Evolutionary conservation across 371 early-diverging fungal species (phyloP), one percentile per base, ranked within the genome.

Genomic region (Dichotomocladium elegans): DNA sequence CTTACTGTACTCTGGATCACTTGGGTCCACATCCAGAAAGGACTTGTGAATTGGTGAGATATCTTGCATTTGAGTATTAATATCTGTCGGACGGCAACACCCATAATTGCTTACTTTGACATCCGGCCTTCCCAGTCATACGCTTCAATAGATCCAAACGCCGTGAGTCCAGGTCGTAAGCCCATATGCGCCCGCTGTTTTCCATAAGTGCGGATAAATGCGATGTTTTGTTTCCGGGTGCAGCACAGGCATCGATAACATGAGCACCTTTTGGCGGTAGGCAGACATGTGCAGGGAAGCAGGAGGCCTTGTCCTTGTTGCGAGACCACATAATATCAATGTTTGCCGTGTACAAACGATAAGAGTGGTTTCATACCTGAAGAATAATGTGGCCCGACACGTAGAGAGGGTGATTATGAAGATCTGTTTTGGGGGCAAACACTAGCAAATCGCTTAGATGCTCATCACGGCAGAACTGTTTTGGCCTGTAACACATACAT

Each of bases 141-240:
- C 71, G 66, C 47, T 87, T 84, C 41, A 99, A 78, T 8, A 87
- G 79, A 26, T 87, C 82, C 34, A 93, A 72, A 51, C 99, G 82
- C 11, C 86, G 68, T 29, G 73, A 61, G 67, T 98, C 92, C 58
- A 82, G 75, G 68, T 99, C 99, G 58, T 96, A 91, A 0, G 99
- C 99, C 70, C 84, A 92, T 29, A 99, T 86, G 45, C 72, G 77
- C 9, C 98, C 99, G 4, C 77, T 78, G 52, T 93, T 92, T 14
- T 82, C 82, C 90, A 97, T 89, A 19, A 94, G 62, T 45, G 88
- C 85, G 3, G 92, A 82, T 27, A 99, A 64, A 63, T 97, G 96
- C 31, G 94, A 87, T 8, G 98, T 95, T 68, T 96, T 98, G 68
- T 95, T 98, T n/a, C 99, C 99, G 5, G 99, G 99, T 0, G 99